Evolutionary conservation across 2,329 filamentous ascomycete species (phyloP), one percentile per base, ranked within the genome.

Genomic region (Penicillium fuscoglaucum): DNA sequence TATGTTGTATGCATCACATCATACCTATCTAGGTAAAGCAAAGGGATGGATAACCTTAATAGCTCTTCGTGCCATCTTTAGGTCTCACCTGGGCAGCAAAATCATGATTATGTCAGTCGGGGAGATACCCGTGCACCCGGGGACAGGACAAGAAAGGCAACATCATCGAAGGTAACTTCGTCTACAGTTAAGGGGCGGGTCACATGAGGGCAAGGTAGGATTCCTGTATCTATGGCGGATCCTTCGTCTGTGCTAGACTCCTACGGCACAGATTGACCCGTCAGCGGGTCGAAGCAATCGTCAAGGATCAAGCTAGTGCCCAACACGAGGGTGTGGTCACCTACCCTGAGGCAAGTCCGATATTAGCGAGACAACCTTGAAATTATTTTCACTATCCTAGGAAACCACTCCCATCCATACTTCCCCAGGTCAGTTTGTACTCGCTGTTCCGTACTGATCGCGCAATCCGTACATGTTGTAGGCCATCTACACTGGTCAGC

Each of bases 401-500:
- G 24, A 24, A 9, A 39, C 19, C 28, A 41, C 28, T 35, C 19
- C 29, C 39, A 17, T 4, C 40, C 21, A n/a, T 28, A 17, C 9
- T 29, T 33, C 1, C 12, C 29, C 19, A 17, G 9, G 15, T 39
- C 6, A 19, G 19, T 1, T 31, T 54, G 26, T 6, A 35, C 37
- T 29, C 2, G 21, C 9, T 41, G 6, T 17, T 19, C 45, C 9
- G 24, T 8, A 24, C 46, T 8, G 24, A 28, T 9, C 24, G 2
- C 43, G 1, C 21, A 24, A 31, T 15, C 1, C 1, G 24, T n/a
- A 29, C n/a, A 48, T 10, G 4, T 46, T 43, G 8, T 13, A 69
- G 67, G 63, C 69, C 24, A 65, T 72, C 44, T 69, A 65, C 39
- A 60, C 47, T 8, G 66, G 70, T 39, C 69, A 71, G 49, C 66